These are phyloP conservation scores for Streptanthus diversifolius DNA, from an alignment of 345 rosid genomes.

Conservation along the genomic window DNA sequence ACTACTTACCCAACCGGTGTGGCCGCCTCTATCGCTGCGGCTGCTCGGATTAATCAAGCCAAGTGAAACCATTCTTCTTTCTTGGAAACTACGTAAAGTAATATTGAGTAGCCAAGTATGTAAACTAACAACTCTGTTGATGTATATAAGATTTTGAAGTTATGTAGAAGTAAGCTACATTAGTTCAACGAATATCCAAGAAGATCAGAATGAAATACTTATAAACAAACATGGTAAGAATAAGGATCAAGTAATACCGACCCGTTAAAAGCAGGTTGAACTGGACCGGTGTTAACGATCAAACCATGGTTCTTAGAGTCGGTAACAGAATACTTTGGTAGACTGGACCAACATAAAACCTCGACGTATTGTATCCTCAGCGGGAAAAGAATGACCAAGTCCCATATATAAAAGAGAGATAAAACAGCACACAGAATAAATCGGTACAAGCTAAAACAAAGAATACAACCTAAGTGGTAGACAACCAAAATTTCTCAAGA, in stretches of 20 bases:
- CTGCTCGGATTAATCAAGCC: constrained; percentile 68
- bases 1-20: constrained; percentile 71
- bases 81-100: neutral
- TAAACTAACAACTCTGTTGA: neutral
- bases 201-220: neutral
- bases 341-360: neutral
- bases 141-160: neutral
- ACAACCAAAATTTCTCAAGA: constrained; percentile 27
- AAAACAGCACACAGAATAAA: constrained; percentile 8
- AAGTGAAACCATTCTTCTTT: constrained; percentile 20
- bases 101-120: neutral
- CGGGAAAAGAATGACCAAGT: neutral
- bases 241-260: neutral
- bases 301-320: constrained; percentile 4
- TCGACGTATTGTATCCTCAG: neutral
- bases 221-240: neutral
- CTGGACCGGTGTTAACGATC: neutral
- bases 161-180: neutral
- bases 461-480: constrained; percentile 29
- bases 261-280: neutral
- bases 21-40: constrained; percentile 73
- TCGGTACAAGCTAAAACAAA: constrained; percentile 6
- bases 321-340: neutral
- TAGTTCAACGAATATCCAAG: neutral
- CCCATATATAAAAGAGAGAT: constrained; percentile 2